Evolutionary conservation across 2,329 filamentous ascomycete species (phyloP), one percentile per base, ranked within the genome.

Genomic region (Colletotrichum camelliae): DNA sequence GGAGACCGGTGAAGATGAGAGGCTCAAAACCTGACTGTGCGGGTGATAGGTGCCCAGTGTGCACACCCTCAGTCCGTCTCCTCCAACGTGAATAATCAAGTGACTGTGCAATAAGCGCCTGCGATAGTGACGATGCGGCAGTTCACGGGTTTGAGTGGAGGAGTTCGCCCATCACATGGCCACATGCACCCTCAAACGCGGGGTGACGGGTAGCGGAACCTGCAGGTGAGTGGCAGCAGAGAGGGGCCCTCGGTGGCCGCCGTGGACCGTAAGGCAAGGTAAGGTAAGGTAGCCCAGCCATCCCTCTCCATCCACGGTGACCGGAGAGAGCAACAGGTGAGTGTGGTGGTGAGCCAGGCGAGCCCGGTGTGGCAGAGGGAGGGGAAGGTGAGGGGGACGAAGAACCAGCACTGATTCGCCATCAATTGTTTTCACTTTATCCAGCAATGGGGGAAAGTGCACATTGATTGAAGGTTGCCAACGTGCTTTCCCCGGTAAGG

Each of bases 141-240:
- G 74, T 75, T 75, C 71, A 55, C 43, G 39, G 57, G 31, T n/a
- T 55, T 62, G 24, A 75, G 74, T 76, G 74, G 71, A 76, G 72
- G 66, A 66, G 74, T 75, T 76, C 72, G 66, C 39, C 39, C 74
- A 61, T 76, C 74, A 75, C 33, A 33, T 37, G 58, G 58, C 16
- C 58, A 33, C 74, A 75, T 76, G 74, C 72, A 76, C 71, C 61
- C 71, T 37, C 37, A 29, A 68, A 52, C 70, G 74, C 74, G 72
- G 74, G 67, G 70, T 74, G 70, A 66, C 58, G 58, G 73, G 61
- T 33, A 57, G 57, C 37, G 48, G 71, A 74, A 57, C 48, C 18
- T 61, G 74, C 71, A 70, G 74, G 31, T 29, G 55, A 35, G 43
- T 48, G 39, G 39, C 39, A 48, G 39, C 7, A 39, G 48, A 43